These are phyloP conservation scores for Lentinula aciculospora DNA, from an alignment of 768 basidiomycete genomes.

Conservation along the genomic window DNA sequence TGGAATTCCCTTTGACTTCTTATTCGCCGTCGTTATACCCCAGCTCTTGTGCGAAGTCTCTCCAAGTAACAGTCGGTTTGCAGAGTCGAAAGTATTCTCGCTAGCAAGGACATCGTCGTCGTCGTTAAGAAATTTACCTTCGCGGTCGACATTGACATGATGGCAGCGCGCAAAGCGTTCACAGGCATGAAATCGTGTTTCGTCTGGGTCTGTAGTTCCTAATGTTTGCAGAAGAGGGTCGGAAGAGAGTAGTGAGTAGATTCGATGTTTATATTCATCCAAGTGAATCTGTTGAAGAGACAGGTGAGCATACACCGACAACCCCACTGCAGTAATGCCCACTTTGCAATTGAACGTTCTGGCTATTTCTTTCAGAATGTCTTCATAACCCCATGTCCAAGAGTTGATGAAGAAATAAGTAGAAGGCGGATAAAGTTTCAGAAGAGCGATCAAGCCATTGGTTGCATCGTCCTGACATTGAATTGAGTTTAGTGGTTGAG, in stretches of 20 bases:
- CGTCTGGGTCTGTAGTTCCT: constrained; percentile 50
- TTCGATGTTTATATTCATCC: constrained; percentile 78
- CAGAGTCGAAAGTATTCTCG: background rate
- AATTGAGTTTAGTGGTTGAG: background rate
- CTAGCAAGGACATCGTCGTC: constrained; percentile 17
- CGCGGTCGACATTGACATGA: constrained; percentile 40
- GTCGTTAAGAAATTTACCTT: background rate
- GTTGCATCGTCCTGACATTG: constrained; percentile 55
- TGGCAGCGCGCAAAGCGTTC: constrained; percentile 76
- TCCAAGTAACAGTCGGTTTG: background rate
- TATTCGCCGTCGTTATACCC: background rate
- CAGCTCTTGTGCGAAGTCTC: background rate
- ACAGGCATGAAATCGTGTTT: constrained; percentile 90
- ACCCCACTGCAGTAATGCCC: background rate
- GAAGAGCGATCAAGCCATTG: constrained; percentile 59
- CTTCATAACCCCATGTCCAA: constrained; percentile 98
- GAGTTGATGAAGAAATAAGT: constrained; percentile 84
- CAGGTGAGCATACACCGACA: background rate
- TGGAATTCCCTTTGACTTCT: constrained; percentile 18
- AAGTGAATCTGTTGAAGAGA: constrained; percentile 63
- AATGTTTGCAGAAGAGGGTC: constrained; percentile 61
- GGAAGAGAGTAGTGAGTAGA: constrained; percentile 48
- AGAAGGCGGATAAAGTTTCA: constrained; percentile 56
- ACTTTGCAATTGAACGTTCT: constrained; percentile 62
- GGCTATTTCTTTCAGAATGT: constrained; percentile 74